A percentile compares a stretch with the other conserved stretches of the same genome.
These are phyloP conservation scores for Scopulariopsis brevicaulis DNA, from an alignment of 2,329 filamentous ascomycete genomes.

Conservation along the genomic window DNA sequence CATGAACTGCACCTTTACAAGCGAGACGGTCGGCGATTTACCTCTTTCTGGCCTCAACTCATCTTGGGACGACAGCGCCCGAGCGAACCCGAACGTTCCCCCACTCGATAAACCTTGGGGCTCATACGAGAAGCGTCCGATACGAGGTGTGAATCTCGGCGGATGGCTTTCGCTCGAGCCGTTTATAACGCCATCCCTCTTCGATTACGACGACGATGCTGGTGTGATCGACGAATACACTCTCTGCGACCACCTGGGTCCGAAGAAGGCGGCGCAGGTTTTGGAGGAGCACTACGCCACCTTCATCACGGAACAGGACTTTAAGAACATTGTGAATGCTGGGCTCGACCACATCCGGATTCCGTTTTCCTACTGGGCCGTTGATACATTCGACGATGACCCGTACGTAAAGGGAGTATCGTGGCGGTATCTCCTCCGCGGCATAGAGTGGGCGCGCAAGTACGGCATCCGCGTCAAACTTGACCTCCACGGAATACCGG, in stretches of 20 bases:
- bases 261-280: conserved; percentile 46
- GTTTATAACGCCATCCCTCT: conserved; percentile 90
- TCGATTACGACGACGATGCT: conserved; percentile 52
- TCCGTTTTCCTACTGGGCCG: conserved; percentile 90
- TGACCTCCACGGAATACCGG: conserved; percentile 83
- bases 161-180: conserved; percentile 93
- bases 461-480: conserved; percentile 88
- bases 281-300: conserved; percentile 88
- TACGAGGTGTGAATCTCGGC: conserved; percentile 83
- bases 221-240: conserved; percentile 84
- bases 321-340: conserved; percentile 72
- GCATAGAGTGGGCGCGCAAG: conserved; percentile 87
- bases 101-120: conserved; percentile 66
- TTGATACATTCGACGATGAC: conserved; percentile 73
- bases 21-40: conserved; percentile 72
- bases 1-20: conserved; percentile 92
- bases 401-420: conserved; percentile 79
- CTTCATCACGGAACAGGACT: conserved; percentile 77
- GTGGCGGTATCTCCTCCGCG: conserved; percentile 88
- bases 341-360: conserved; percentile 97
- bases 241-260: conserved; percentile 58
- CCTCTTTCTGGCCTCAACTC: conserved; percentile 81
- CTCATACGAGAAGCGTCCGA: conserved; percentile 65
- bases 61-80: conserved; percentile 72
- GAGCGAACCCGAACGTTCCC: conserved; percentile 70